Evolutionary conservation across 2,329 filamentous ascomycete genomes (phyloP).

Genomic region (Chaetomium olivaceum): DNA sequence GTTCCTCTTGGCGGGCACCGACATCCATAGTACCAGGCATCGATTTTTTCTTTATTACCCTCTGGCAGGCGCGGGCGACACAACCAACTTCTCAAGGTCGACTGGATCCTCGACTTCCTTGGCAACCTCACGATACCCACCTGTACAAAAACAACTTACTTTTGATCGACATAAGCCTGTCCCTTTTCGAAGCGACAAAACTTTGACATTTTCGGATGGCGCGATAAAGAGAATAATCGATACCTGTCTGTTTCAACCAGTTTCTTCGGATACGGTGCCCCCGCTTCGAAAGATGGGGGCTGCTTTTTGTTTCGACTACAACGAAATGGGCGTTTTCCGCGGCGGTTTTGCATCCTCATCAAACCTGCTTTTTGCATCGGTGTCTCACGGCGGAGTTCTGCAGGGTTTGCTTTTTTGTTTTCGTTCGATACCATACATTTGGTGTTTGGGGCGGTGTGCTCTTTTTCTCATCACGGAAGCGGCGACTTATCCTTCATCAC

Average conservation of each 20-base stretch:
- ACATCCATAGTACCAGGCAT: slow-evolving; percentile 47
- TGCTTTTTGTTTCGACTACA: slow-evolving; percentile 31
- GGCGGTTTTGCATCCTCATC: slow-evolving; percentile 44
- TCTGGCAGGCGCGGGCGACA: slow-evolving; percentile 40
- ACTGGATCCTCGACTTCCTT: slow-evolving; percentile 36
- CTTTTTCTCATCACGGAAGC: slow-evolving; percentile 39
- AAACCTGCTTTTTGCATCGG: slow-evolving; percentile 47
- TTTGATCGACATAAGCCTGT: slow-evolving; percentile 38
- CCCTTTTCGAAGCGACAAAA: slow-evolving; percentile 37
- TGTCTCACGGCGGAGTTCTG: slow-evolving; percentile 51
- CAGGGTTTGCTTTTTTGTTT: slow-evolving; percentile 35
- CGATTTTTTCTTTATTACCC: slow-evolving; percentile 42
- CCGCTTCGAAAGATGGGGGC: slow-evolving; percentile 44
- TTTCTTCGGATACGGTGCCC: slow-evolving; percentile 39
- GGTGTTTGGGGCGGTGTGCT: slow-evolving; percentile 29
- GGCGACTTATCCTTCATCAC: slow-evolving; percentile 37
- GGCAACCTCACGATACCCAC: slow-evolving; percentile 30
- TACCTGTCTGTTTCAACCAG: slow-evolving; percentile 37
- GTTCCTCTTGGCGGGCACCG: slow-evolving; percentile 55
- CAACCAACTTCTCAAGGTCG: slow-evolving; percentile 31
- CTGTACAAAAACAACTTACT: slow-evolving; percentile 38
- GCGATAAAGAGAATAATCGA: slow-evolving; percentile 39
- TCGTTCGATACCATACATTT: slow-evolving; percentile 37
- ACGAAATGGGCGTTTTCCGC: slow-evolving; percentile 48
- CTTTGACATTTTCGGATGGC: slow-evolving; percentile 35